Conservation (phyloP, 2,329 filamentous ascomycete species). For the Trichoderma aggressivum region DNA sequence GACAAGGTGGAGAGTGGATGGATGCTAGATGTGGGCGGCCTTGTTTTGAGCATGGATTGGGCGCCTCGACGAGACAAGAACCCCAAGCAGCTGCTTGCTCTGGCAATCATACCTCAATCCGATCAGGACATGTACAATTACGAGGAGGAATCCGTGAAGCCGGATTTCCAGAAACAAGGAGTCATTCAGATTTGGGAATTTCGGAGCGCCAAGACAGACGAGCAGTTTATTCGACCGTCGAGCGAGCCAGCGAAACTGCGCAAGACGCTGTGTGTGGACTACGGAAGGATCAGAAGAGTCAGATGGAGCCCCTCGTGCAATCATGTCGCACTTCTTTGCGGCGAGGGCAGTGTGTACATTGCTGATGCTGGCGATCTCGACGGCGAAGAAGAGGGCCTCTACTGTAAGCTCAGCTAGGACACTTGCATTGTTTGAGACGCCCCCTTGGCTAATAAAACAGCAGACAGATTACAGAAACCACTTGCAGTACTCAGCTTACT, state of each 20-base stretch:
- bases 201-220: constrained; percentile 28
- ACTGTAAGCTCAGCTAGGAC: constrained; percentile 37
- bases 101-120: constrained; percentile 48
- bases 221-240: constrained; percentile 35
- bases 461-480: constrained; percentile 45
- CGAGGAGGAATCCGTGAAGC: constrained; percentile 36
- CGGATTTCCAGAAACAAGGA: constrained; percentile 42
- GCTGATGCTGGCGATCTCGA: constrained; percentile 37
- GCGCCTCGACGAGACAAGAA: constrained; percentile 37
- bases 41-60: constrained; percentile 53
- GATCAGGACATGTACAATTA: constrained; percentile 46
- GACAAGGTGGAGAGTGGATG: constrained; percentile 41
- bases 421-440: not conserved
- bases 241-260: constrained; percentile 37
- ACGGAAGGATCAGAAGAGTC: constrained; percentile 49
- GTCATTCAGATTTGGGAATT: constrained; percentile 54
- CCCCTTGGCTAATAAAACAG: constrained; percentile 24
- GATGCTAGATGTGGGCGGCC: constrained; percentile 53
- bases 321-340: constrained; percentile 48
- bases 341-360: constrained; percentile 50
- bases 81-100: constrained; percentile 47
- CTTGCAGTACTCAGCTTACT: constrained; percentile 44
- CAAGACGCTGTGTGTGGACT: constrained; percentile 47
- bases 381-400: constrained; percentile 32
- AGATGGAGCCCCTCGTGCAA: constrained; percentile 52